Percentiles rank a stretch among this genome's conserved stretches.
These are phyloP conservation scores for Oryza australiensis DNA, from an alignment of 176 grass and related monocot species.

Conservation along the genomic window DNA sequence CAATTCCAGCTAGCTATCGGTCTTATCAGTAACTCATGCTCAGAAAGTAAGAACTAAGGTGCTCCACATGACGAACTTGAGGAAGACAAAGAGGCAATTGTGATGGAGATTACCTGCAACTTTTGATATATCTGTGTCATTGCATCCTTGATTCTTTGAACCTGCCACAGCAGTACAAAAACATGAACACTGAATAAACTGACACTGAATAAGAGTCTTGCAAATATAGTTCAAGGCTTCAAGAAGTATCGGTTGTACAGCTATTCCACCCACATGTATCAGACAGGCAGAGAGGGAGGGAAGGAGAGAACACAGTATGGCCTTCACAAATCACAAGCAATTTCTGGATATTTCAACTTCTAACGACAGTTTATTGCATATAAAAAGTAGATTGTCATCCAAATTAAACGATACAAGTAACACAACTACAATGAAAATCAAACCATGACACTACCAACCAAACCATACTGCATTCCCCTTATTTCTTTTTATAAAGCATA, in stretches of 20 bases:
- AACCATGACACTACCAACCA: background rate
- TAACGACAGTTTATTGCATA: background rate
- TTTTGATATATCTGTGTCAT: conserved; percentile 96
- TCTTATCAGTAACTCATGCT: background rate
- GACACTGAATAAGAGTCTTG: conserved; percentile 1
- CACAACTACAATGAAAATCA: conserved; percentile 5
- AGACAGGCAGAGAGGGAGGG: background rate
- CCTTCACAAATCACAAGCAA: background rate
- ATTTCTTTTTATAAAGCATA: background rate
- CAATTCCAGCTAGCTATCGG: background rate
- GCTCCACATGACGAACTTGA: background rate
- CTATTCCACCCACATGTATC: background rate
- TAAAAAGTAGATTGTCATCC: background rate
- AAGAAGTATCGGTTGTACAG: background rate
- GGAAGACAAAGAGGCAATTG: background rate
- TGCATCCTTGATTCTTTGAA: conserved; percentile 85
- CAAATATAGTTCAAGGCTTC: background rate
- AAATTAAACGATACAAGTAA: background rate
- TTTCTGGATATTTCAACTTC: background rate
- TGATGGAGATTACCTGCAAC: conserved; percentile 57
- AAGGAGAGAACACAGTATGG: background rate
- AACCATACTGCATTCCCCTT: too few species aligned
- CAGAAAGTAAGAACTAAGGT: background rate
- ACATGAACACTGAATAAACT: conserved; percentile 13
- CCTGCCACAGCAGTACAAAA: conserved; percentile 39